phyloP scores from a whole-genome alignment of 495 filamentous ascomycete species.

The Penicillium maclennaniae region DNA sequence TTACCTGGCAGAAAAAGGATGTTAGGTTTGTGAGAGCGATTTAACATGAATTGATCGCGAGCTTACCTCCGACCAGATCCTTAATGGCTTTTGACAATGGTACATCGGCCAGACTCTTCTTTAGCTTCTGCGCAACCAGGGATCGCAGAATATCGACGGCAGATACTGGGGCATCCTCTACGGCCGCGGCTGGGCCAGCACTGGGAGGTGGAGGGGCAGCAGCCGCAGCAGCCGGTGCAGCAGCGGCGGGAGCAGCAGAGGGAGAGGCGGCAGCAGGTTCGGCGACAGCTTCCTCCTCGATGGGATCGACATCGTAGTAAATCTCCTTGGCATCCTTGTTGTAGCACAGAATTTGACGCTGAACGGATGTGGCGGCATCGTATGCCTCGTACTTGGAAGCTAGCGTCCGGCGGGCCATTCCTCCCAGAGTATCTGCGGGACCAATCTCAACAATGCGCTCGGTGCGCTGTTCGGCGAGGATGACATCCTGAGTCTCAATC shows the following conservation, averaged over 20 bases:
- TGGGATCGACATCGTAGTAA: slow-evolving; percentile 96
- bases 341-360: slow-evolving; percentile 97
- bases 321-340: slow-evolving; percentile 99
- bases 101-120: slow-evolving; percentile 86
- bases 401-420: slow-evolving; percentile 94
- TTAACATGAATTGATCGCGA: background rate
- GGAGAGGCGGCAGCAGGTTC: slow-evolving; percentile 47
- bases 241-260: slow-evolving; percentile 28
- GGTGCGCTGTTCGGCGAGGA: slow-evolving; percentile 89
- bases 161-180: slow-evolving; percentile 80
- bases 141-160: slow-evolving; percentile 87
- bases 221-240: slow-evolving; percentile 52
- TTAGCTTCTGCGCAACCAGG: slow-evolving; percentile 96
- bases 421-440: slow-evolving; percentile 95
- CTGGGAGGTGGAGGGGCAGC: slow-evolving; percentile 61
- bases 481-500: slow-evolving; percentile 99
- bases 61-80: slow-evolving; percentile 93
- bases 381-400: slow-evolving; percentile 98
- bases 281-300: slow-evolving; percentile 71
- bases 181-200: slow-evolving; percentile 82
- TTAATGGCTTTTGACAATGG: slow-evolving; percentile 97
- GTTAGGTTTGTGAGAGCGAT: background rate
- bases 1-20: slow-evolving; percentile 56
- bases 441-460: slow-evolving; percentile 98
- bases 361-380: slow-evolving; percentile 91